Evolutionary conservation across 768 basidiomycete genomes (phyloP).

Genomic region (Tulasnella sp.): DNA sequence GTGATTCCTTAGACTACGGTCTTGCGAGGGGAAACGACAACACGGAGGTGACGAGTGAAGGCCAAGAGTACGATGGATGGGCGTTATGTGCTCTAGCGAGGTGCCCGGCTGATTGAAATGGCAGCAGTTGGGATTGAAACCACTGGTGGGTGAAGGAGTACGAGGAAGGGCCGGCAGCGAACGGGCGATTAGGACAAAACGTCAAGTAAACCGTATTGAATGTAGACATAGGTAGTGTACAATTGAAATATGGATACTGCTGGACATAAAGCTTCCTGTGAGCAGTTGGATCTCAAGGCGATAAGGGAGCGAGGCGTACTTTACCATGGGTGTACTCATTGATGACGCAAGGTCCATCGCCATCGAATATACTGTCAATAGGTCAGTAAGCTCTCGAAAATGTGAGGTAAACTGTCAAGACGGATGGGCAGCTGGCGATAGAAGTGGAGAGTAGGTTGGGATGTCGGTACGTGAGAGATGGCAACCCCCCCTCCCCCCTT

Average conservation of each 20-base stretch:
- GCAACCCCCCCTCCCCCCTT: not conserved
- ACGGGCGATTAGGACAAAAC: not conserved
- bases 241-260: not conserved
- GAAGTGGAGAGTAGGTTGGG: not conserved
- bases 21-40: not conserved
- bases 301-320: not conserved
- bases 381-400: not conserved
- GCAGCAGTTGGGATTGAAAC: not conserved
- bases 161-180: not conserved
- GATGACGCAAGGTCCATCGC: not conserved
- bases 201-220: not conserved
- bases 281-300: not conserved
- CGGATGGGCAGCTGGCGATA: not conserved
- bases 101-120: not conserved
- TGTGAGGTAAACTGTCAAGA: not conserved
- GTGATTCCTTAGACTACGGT: not conserved
- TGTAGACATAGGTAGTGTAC: not conserved
- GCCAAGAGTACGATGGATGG: not conserved
- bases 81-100: not conserved
- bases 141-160: not conserved
- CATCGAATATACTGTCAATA: not conserved
- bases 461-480: not conserved
- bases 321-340: not conserved
- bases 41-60: not conserved
- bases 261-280: not conserved